Conservation (phyloP, 345 rosid species). For the Melaleuca alternifolia region DNA sequence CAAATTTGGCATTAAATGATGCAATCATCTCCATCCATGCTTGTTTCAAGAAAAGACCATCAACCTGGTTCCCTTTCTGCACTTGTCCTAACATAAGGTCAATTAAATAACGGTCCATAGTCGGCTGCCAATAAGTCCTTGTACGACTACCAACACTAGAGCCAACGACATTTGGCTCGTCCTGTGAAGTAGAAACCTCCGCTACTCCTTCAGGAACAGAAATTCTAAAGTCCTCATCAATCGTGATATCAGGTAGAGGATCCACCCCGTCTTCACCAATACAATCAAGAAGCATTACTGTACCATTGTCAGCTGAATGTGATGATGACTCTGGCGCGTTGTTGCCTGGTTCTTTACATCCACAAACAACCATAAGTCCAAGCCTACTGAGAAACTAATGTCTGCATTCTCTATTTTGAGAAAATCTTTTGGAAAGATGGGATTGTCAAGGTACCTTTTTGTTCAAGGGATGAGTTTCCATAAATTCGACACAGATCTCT, state of each 20-base stretch:
- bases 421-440: neutral
- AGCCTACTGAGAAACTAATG: neutral
- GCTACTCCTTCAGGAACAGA: constrained; percentile 14
- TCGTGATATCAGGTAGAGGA: constrained; percentile 12
- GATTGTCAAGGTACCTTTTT: constrained; percentile 27
- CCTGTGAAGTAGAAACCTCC: constrained; percentile 14
- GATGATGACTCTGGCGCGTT: constrained; percentile 6
- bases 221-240: constrained; percentile 23
- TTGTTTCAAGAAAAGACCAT: constrained; percentile 65
- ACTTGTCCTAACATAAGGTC: constrained; percentile 72
- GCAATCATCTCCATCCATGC: constrained; percentile 76
- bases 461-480: constrained; percentile 31
- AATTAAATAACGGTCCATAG: constrained; percentile 77
- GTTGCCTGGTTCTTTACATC: constrained; percentile 10
- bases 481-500: constrained; percentile 54
- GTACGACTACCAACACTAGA: constrained; percentile 16
- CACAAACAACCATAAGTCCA: neutral
- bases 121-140: constrained; percentile 78
- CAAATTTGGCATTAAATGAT: constrained; percentile 60
- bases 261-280: constrained; percentile 14
- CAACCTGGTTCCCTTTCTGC: constrained; percentile 63
- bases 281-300: neutral
- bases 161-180: neutral
- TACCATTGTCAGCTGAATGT: constrained; percentile 9
- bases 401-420: neutral